phyloP scores from a whole-genome alignment of 1,139 yeast species.

The Candida sp. region DNA sequence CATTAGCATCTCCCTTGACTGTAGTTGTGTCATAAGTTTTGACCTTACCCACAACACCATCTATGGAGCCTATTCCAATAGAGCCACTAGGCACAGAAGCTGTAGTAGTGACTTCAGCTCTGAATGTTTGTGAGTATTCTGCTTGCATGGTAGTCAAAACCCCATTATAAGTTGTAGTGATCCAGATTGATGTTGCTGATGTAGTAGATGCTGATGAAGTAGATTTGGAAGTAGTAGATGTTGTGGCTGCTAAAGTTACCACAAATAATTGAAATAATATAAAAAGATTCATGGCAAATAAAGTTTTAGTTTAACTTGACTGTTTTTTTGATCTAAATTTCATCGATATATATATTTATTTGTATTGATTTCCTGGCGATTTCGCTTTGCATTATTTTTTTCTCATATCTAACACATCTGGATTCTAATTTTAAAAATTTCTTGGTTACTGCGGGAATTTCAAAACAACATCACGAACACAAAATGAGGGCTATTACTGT shows the following conservation, averaged over 20 bases:
- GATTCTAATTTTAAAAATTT: no score
- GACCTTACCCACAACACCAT: conserved; percentile 58
- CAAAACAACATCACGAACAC: no score
- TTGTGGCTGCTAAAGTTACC: conserved; percentile 6
- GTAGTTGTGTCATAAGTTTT: conserved; percentile 37
- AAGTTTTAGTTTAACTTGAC: background rate
- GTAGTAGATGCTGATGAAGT: no score
- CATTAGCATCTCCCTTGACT: conserved; percentile 8
- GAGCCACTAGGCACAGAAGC: conserved; percentile 45
- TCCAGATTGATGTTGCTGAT: conserved; percentile 47
- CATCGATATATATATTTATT: no score
- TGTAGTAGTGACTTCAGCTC: conserved; percentile 21
- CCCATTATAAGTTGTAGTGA: conserved; percentile 49
- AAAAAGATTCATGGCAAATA: background rate
- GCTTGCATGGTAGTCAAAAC: conserved; percentile 34
- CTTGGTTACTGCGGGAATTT: no score
- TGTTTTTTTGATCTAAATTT: background rate
- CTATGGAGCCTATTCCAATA: conserved; percentile 54
- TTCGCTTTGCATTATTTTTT: background rate
- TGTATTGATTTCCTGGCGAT: background rate
- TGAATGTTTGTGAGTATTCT: conserved; percentile 48
- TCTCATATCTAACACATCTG: no score
- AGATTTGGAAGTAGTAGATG: no score
- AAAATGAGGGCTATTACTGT: no score
- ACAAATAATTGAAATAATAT: background rate